Evolutionary conservation across 1,284 basidiomycete genomes (phyloP), one percentile per base, ranked within the genome.

Genomic region (Cutaneotrichosporon daszewskae): DNA sequence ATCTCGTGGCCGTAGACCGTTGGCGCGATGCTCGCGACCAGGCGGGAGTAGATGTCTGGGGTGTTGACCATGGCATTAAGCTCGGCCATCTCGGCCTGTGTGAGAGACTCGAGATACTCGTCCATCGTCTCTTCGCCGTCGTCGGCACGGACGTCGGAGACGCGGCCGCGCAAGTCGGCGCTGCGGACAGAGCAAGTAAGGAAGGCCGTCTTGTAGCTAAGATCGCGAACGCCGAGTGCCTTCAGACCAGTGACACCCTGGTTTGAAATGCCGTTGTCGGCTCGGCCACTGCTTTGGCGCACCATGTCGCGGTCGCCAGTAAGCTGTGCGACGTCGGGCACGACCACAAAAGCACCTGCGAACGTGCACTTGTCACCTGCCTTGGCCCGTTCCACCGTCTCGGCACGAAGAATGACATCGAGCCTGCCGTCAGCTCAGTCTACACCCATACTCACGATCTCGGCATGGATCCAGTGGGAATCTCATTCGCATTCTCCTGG

Each of bases 361-460:
- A 99, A 98, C 32, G 92, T 84, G 69, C 91, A 96, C 72, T 96
- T 97, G 74, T 99, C 95, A 59, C 95, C 95, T 1, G 95, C 94
- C 69, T 99, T 99, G 23, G 94, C 95, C 18, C 88, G 81, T 68
- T 98, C 95, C 22, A 98, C 95, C 54, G 96, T 80, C 64, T 98
- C 95, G 9, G 84, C 84, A 26, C 95, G 86, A 12, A 98, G 79
- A 52, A 98, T 90, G 27, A 98, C 92, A 66, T 98, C 95, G 40
- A 99, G 75, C 18, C 74, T 75, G 83, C 85, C 3, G 24, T 45
- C 32, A 40, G 40, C 13, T 27, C 28, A 32, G 6, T 24, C 14
- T 1, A 11, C 22, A 16, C 7, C 2, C 32, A 7, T 5, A 62
- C 72, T 59, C 29, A 75, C 72, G 73, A 75, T 28, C 94, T 82